Evolutionary conservation across 208 protist species (phyloP).

Genomic region (Crithidia acanthocephali): DNA sequence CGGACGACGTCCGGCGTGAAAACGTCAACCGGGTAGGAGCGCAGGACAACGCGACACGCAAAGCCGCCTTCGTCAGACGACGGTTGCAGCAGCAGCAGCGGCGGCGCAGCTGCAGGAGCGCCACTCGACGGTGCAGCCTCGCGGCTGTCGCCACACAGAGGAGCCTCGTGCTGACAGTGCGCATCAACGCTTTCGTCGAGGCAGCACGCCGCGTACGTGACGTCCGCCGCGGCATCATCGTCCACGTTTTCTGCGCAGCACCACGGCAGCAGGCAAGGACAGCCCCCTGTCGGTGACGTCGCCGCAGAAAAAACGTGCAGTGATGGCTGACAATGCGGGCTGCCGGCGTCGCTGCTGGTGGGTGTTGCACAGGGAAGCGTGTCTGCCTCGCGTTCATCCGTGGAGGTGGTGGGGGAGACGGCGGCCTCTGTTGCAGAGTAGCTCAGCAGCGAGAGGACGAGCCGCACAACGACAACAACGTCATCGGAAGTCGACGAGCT

Average conservation of each 20-base stretch:
- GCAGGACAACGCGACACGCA: constrained; percentile 16
- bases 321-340: not conserved
- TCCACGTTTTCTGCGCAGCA: not conserved
- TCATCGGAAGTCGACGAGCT: not conserved
- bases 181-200: not conserved
- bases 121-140: no score
- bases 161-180: no score
- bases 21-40: constrained; percentile 12
- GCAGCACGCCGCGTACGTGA: constrained; percentile 8
- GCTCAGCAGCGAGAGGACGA: constrained; percentile 26
- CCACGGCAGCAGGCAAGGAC: constrained; percentile 11
- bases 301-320: not conserved
- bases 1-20: not conserved
- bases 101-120: no score
- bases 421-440: not conserved
- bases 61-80: not conserved
- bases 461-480: constrained; percentile 13
- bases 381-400: not conserved
- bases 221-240: not conserved
- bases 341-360: not conserved
- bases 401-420: not conserved
- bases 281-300: not conserved
- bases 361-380: not conserved
- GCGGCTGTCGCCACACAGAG: no score
- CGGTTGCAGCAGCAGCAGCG: not conserved